Evolutionary conservation across 305 asterid species (phyloP).

Genomic region (Rubia tinctorum): DNA sequence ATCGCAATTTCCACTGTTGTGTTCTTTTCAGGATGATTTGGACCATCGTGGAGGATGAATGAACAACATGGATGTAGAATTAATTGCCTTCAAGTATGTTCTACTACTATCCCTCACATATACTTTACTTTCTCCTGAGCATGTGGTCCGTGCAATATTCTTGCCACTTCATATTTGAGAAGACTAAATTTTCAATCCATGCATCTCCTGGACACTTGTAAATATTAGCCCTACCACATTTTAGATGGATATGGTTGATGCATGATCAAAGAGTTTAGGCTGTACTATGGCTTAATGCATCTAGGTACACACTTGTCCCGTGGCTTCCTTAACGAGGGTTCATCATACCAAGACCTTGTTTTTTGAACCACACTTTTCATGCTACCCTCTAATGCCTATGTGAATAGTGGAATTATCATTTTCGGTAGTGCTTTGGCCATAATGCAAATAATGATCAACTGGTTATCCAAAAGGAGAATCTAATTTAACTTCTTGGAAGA

Average conservation of each 20-base stretch:
- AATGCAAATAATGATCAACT: neutral
- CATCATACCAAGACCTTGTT: neutral
- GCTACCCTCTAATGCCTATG: neutral
- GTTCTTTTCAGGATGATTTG: conserved; percentile 58
- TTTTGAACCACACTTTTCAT: neutral
- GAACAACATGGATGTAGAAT: conserved; percentile 24
- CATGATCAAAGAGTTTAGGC: neutral
- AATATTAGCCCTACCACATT: neutral
- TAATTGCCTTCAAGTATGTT: conserved; percentile 14
- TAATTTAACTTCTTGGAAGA: neutral
- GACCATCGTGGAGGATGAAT: conserved; percentile 57
- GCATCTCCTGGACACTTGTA: neutral
- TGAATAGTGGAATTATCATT: neutral
- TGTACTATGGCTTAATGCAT: neutral
- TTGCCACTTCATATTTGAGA: neutral
- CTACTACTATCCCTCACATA: neutral
- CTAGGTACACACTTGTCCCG: neutral
- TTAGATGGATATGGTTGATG: neutral
- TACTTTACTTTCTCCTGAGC: neutral
- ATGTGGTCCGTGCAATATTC: neutral
- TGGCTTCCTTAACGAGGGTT: neutral
- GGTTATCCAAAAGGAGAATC: neutral
- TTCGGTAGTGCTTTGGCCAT: neutral
- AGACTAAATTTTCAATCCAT: neutral
- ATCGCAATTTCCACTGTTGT: neutral